A percentile compares a stretch with the other conserved stretches of the same genome.
Conservation (phyloP, 805 yeast genomes). For the Lipomyces sp. region DNA sequence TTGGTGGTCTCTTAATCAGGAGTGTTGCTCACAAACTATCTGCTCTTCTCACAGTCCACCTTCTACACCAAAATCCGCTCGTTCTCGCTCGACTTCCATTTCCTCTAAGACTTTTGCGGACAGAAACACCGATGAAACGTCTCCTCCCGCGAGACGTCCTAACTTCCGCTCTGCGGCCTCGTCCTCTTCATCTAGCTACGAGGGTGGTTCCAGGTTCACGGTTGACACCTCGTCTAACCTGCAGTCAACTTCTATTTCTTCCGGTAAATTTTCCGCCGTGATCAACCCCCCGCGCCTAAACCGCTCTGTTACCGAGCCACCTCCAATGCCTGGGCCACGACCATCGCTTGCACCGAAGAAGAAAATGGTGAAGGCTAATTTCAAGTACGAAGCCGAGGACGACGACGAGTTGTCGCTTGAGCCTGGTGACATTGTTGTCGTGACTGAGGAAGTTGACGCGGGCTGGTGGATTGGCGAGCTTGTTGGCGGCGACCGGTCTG, state of each 20-base stretch:
- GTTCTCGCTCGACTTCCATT: constrained; percentile 24
- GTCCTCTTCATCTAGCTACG: constrained; percentile 11
- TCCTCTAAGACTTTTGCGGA: constrained; percentile 11
- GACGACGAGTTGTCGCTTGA: constrained; percentile 29
- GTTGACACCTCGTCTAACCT: background rate
- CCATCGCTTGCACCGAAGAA: constrained; percentile 16
- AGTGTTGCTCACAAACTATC: background rate
- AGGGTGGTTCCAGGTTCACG: background rate
- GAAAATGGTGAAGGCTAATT: constrained; percentile 27
- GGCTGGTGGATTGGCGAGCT: constrained; percentile 32
- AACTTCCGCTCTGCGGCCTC: constrained; percentile 14
- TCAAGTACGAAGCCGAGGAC: constrained; percentile 28
- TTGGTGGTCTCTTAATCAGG: background rate
- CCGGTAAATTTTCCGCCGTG: constrained; percentile 20
- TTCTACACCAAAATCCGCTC: constrained; percentile 15
- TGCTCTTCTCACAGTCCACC: constrained; percentile 2
- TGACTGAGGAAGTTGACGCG: constrained; percentile 27
- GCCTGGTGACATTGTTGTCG: constrained; percentile 29
- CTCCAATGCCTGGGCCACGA: constrained; percentile 24
- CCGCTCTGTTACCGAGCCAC: constrained; percentile 25
- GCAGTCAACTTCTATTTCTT: constrained; percentile 11
- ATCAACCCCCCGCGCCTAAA: constrained; percentile 22
- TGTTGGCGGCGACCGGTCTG: constrained; percentile 18
- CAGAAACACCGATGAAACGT: constrained; percentile 13
- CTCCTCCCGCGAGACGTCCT: constrained; percentile 24